Base-by-base conservation (phyloP, 2,329 filamentous ascomycete genomes). In the Zymoseptoria crescenta region DNA sequence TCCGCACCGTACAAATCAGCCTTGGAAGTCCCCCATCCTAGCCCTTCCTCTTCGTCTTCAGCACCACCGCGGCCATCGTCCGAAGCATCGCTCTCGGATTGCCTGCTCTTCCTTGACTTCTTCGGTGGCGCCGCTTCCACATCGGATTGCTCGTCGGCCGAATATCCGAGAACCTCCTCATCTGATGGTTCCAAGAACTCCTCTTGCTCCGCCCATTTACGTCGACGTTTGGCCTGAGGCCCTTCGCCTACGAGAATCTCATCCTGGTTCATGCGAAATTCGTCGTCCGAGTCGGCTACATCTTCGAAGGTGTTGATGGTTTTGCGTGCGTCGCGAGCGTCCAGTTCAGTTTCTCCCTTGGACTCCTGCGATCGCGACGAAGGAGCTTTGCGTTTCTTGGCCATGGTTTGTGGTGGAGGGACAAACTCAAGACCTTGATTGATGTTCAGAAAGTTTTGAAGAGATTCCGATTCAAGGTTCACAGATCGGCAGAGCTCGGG, bases 1-100 rank as follows among this genome's bases (percentile, higher is more conserved):
- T 99, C 93, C 65, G 91, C 89, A 76, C 96, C 83, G 75, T 99
- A 99, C 76, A 96, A 96, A 67, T 96, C 93, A 62, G 88, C 88
- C 73, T 85, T 93, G 2, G 89, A 91, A 4, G 87, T 83, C 29
- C 93, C 94, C 92, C 94, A 97, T 71, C 86, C 92, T 49, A 84
- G 85, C 55, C 85, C 74, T 19, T 83, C 80, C n/a, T 74, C 74
- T 21, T 70, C 69, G 9, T 65, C 67, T 10, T 74, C 73, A 27
- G 57, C 60, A 27, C 59, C 28, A 70, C 52, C 57, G 35, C 57
- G 54, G 81, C 83, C 68, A 83, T 81, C 57, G 83, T 83, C 9
- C 65, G 88, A 88, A 77, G 93, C 83, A 75, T 96, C 96, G 76
- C 95, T 95, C 67, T 95, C 91, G 62, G 87, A 87, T 72, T 84